Conservation (phyloP, 768 basidiomycete species). For the Vararia minispora region DNA sequence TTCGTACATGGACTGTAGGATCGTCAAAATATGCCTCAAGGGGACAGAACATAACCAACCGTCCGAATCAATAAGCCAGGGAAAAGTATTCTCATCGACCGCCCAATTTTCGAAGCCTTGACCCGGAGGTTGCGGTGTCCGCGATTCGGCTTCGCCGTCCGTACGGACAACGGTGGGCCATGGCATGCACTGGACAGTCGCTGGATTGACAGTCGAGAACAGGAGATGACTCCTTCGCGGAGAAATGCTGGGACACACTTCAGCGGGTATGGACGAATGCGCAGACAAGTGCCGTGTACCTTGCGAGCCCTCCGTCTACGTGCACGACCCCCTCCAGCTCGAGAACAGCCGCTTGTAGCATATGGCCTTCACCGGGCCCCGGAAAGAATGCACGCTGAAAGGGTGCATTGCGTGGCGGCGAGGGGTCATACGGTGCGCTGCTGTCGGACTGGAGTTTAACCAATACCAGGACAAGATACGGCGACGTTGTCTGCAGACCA, state of each 20-base stretch:
- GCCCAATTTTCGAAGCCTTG: slow-evolving; percentile 60
- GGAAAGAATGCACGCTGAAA: slow-evolving; percentile 61
- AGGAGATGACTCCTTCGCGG: slow-evolving; percentile 57
- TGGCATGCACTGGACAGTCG: slow-evolving; percentile 73
- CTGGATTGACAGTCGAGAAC: slow-evolving; percentile 66
- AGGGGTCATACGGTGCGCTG: slow-evolving; percentile 45
- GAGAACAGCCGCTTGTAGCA: slow-evolving; percentile 55
- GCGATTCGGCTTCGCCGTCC: no score
- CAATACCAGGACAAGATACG: slow-evolving; percentile 66
- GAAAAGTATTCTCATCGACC: slow-evolving; percentile 50
- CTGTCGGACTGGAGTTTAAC: slow-evolving; percentile 47
- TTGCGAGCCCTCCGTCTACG: slow-evolving; percentile 63
- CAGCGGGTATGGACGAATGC: slow-evolving; percentile 3
- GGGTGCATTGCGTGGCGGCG: slow-evolving; percentile 36
- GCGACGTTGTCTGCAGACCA: slow-evolving; percentile 66
- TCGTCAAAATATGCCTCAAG: not conserved
- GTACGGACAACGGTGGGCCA: no score
- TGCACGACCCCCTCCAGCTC: slow-evolving; percentile 76
- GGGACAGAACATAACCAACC: slow-evolving; percentile 31
- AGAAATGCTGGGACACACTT: slow-evolving; percentile 43
- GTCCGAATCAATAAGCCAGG: slow-evolving; percentile 67
- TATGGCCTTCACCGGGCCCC: slow-evolving; percentile 71
- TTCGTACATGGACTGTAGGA: slow-evolving; percentile 46
- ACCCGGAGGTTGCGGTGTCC: no score
- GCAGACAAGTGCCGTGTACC: slow-evolving; percentile 28